These are phyloP conservation scores for Alternaria hordeiaustralica DNA, from an alignment of 2,329 filamentous ascomycete genomes.

Conservation along the genomic window DNA sequence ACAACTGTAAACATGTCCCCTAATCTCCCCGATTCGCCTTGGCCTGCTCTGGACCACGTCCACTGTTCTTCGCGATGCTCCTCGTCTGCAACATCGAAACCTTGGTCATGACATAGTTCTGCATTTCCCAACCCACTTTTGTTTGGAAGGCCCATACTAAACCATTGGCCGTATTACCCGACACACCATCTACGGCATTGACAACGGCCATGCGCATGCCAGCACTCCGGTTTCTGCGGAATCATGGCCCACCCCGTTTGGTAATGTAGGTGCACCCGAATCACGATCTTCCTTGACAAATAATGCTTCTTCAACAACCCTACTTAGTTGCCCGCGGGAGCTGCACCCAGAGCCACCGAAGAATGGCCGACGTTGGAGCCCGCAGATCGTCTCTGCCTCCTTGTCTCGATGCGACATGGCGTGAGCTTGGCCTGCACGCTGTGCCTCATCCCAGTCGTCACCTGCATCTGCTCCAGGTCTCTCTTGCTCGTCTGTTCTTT, in stretches of 20 bases:
- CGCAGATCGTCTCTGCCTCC: constrained; percentile 24
- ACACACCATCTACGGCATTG: constrained; percentile 2
- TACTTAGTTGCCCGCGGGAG: constrained; percentile 8
- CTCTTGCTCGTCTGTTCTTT: constrained; percentile 21
- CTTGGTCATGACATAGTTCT: constrained; percentile 16
- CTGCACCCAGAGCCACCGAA: constrained; percentile 33
- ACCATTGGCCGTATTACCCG: constrained; percentile 5
- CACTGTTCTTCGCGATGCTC: not conserved
- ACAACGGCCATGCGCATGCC: not conserved
- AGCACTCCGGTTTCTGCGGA: constrained; percentile 1
- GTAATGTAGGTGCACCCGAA: constrained; percentile 4
- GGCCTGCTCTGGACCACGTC: not conserved
- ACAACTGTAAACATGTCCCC: not conserved
- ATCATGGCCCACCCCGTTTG: not conserved
- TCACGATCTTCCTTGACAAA: constrained; percentile 25
- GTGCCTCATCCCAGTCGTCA: constrained; percentile 15
- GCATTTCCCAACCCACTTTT: constrained; percentile 15
- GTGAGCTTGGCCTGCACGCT: constrained; percentile 9
- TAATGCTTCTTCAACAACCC: constrained; percentile 9
- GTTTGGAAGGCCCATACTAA: not conserved
- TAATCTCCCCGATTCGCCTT: not conserved
- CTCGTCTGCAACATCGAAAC: not conserved
- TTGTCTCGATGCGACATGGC: constrained; percentile 27
- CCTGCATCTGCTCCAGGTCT: constrained; percentile 20
- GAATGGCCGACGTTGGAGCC: constrained; percentile 36